Evolutionary conservation across 2,329 filamentous ascomycete genomes (phyloP).

Genomic region (Torrubiellomyces zombiae): DNA sequence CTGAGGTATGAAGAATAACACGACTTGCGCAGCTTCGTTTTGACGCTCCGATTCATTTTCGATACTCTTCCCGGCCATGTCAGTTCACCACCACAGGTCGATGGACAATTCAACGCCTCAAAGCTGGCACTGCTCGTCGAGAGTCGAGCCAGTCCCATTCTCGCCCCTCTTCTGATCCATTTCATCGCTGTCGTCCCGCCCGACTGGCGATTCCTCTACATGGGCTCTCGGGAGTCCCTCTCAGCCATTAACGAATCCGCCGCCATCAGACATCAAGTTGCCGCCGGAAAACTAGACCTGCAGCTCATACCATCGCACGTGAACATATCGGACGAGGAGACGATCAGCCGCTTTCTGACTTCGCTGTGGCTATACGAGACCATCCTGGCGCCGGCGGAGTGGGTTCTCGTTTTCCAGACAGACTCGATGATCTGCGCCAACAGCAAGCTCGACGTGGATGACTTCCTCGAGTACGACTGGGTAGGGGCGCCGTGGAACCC

Average conservation of each 20-base stretch:
- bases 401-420: slow-evolving; percentile 36
- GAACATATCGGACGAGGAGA: slow-evolving; percentile 31
- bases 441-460: slow-evolving; percentile 26
- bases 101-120: too few relatives aligned
- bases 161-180: slow-evolving; percentile 37
- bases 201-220: slow-evolving; percentile 41
- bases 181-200: slow-evolving; percentile 39
- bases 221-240: slow-evolving; percentile 31
- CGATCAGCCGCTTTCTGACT: slow-evolving; percentile 35
- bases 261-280: slow-evolving; percentile 27
- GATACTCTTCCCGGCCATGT: too few relatives aligned
- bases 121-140: slow-evolving; percentile 41
- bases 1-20: too few relatives aligned
- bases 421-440: slow-evolving; percentile 41
- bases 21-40: too few relatives aligned
- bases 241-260: slow-evolving; percentile 24
- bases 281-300: slow-evolving; percentile 30
- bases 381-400: slow-evolving; percentile 31
- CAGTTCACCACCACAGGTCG: too few relatives aligned
- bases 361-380: slow-evolving; percentile 33
- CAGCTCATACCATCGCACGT: slow-evolving; percentile 34
- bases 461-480: slow-evolving; percentile 36
- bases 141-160: slow-evolving; percentile 28
- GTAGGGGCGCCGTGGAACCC: slow-evolving; percentile 33
- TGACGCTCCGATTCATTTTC: too few relatives aligned